phyloP scores from a whole-genome alignment of 805 yeast genomes.

The Naumovozyma baii region DNA sequence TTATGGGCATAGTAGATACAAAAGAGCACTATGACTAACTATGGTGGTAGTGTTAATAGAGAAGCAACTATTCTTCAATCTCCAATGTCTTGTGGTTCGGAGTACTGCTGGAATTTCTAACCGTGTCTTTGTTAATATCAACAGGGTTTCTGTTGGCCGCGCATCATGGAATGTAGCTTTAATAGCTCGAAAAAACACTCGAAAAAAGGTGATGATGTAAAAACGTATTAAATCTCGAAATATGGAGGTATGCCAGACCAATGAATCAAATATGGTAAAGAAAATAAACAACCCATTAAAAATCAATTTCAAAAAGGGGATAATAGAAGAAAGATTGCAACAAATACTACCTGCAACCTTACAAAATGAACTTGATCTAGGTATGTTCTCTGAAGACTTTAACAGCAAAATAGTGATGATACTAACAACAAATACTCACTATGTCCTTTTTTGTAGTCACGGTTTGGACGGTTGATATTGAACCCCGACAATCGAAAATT shows the following conservation, averaged over 20 bases:
- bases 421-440: background rate
- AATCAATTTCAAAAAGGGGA: slow-evolving; percentile 40
- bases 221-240: background rate
- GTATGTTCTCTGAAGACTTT: slow-evolving; percentile 8
- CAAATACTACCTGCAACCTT: slow-evolving; percentile 33
- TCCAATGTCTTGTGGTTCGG: no score
- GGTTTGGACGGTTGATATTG: slow-evolving; percentile 43
- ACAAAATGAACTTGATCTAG: slow-evolving; percentile 19
- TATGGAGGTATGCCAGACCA: no score
- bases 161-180: no score
- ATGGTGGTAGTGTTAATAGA: no score
- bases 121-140: no score
- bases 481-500: slow-evolving; percentile 29
- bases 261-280: slow-evolving; percentile 37
- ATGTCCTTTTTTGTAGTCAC: slow-evolving; percentile 7
- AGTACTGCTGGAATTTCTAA: no score
- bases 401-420: background rate
- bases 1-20: no score
- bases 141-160: no score
- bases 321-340: slow-evolving; percentile 36
- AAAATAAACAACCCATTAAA: slow-evolving; percentile 26
- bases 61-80: no score
- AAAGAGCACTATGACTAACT: no score
- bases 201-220: no score
- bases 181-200: no score